Conservation (phyloP, 495 filamentous ascomycete species). For the Xylaria sp. region DNA sequence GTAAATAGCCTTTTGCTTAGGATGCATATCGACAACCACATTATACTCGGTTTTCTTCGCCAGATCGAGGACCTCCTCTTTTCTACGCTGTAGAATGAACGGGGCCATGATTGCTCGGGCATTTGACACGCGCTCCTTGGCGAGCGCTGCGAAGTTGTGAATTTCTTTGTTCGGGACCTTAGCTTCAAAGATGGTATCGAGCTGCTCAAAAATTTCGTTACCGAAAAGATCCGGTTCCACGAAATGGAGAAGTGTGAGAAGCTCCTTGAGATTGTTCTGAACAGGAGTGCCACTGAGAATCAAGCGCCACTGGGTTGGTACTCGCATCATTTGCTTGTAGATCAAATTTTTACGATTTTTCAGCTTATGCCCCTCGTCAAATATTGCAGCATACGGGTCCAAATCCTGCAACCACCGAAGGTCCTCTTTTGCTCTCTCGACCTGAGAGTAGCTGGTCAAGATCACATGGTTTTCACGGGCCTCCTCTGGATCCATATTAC, state of each 20-base stretch:
- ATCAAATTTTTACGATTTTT: conserved; percentile 83
- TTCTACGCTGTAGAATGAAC: conserved; percentile 91
- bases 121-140: conserved; percentile 80
- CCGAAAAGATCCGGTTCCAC: conserved; percentile 86
- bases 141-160: conserved; percentile 77
- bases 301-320: conserved; percentile 78
- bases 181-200: conserved; percentile 85
- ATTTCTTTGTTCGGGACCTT: conserved; percentile 83
- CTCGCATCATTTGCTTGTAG: conserved; percentile 80
- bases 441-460: conserved; percentile 80
- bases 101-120: conserved; percentile 93
- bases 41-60: conserved; percentile 81
- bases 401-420: conserved; percentile 46
- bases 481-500: conserved; percentile 67
- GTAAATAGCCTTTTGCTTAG: conserved; percentile 74
- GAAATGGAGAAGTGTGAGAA: conserved; percentile 86
- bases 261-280: conserved; percentile 94
- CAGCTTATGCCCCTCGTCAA: conserved; percentile 90
- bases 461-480: conserved; percentile 73
- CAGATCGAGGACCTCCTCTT: conserved; percentile 91
- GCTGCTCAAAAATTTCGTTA: conserved; percentile 69
- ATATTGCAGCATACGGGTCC: conserved; percentile 72
- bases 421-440: conserved; percentile 48
- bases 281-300: conserved; percentile 92
- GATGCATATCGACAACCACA: conserved; percentile 78